A percentile compares a stretch with the other conserved stretches of the same genome.
These are phyloP conservation scores for Hypomontagnella submonticulosa DNA, from an alignment of 495 filamentous ascomycete species.

Conservation along the genomic window DNA sequence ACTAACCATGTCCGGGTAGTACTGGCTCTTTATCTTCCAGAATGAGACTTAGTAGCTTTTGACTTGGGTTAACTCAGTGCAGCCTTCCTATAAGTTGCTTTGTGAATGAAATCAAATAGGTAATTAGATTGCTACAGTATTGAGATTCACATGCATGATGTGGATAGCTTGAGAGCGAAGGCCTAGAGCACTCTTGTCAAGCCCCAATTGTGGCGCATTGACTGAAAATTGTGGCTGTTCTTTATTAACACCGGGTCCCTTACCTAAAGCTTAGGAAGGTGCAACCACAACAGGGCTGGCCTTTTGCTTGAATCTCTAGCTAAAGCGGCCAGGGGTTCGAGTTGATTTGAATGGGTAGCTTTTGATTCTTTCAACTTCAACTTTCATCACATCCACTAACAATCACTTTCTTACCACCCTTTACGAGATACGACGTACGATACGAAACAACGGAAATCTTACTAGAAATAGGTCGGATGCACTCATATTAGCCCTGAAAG, in stretches of 20 bases:
- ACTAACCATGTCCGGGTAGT: slow-evolving; percentile 43
- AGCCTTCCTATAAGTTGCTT: too few relatives aligned
- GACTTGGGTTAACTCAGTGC: too few relatives aligned
- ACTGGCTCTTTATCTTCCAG: too few relatives aligned
- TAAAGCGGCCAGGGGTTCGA: slow-evolving; percentile 25
- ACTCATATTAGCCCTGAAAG: slow-evolving; percentile 40
- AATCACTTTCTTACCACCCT: slow-evolving; percentile 6
- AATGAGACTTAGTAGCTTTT: too few relatives aligned
- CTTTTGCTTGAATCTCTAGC: slow-evolving; percentile 2
- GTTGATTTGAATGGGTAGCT: slow-evolving; percentile 25
- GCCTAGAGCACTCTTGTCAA: too few relatives aligned
- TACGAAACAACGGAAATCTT: slow-evolving; percentile 7
- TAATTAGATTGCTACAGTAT: too few relatives aligned
- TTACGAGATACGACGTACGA: slow-evolving; percentile 17
- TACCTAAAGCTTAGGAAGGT: not conserved
- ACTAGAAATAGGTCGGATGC: slow-evolving; percentile 30
- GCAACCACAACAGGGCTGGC: slow-evolving; percentile 14
- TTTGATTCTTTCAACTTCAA: slow-evolving; percentile 37
- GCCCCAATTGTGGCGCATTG: not conserved
- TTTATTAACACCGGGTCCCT: not conserved
- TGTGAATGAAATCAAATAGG: too few relatives aligned
- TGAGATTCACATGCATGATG: too few relatives aligned
- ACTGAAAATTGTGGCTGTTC: slow-evolving; percentile 11
- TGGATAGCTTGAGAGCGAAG: too few relatives aligned
- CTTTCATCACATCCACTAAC: slow-evolving; percentile 11